A percentile compares a stretch with the other conserved stretches of the same genome.
phyloP scores from a whole-genome alignment of 768 basidiomycete species.

The Leccinum pellstonianum region DNA sequence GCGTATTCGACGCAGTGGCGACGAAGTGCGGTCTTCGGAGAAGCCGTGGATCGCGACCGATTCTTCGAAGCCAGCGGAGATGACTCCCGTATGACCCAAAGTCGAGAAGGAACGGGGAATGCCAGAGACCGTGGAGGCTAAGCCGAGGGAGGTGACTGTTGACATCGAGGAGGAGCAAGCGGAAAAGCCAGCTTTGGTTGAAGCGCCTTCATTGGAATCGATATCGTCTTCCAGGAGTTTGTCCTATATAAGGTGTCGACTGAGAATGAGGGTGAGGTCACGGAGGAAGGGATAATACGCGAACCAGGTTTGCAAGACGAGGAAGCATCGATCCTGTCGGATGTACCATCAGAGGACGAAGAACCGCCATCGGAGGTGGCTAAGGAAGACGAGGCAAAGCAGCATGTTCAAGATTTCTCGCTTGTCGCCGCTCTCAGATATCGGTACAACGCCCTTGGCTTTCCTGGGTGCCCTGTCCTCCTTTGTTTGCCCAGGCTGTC shows the following conservation, averaged over 20 bases:
- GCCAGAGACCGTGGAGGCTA: background rate
- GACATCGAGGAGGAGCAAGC: slow-evolving; percentile 8
- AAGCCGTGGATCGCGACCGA: slow-evolving; percentile 23
- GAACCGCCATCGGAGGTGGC: slow-evolving; percentile 19
- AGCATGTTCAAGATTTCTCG: slow-evolving; percentile 18
- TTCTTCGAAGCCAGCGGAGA: slow-evolving; percentile 13
- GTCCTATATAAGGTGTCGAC: slow-evolving; percentile 48
- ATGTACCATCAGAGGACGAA: slow-evolving; percentile 31
- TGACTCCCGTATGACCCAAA: slow-evolving; percentile 3
- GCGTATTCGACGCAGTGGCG: slow-evolving; percentile 28
- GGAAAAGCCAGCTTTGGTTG: slow-evolving; percentile 1
- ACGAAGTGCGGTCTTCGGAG: slow-evolving; percentile 15
- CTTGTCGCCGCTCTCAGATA: slow-evolving; percentile 37
- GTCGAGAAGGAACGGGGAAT: background rate
- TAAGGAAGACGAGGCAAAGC: slow-evolving; percentile 22
- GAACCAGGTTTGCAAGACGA: slow-evolving; percentile 37
- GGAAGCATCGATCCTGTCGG: slow-evolving; percentile 27
- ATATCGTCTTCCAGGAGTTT: slow-evolving; percentile 43
- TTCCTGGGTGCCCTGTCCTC: slow-evolving; percentile 55
- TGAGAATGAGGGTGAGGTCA: slow-evolving; percentile 26
- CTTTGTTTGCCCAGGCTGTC: slow-evolving; percentile 11
- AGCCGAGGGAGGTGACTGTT: background rate
- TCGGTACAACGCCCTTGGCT: slow-evolving; percentile 62
- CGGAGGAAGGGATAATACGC: slow-evolving; percentile 14
- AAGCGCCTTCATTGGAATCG: slow-evolving; percentile 26